Percentiles rank a stretch among this genome's conserved stretches.
Evolutionary conservation across 2,329 filamentous ascomycete genomes (phyloP).

Genomic region (Cordyceps tenuipes): DNA sequence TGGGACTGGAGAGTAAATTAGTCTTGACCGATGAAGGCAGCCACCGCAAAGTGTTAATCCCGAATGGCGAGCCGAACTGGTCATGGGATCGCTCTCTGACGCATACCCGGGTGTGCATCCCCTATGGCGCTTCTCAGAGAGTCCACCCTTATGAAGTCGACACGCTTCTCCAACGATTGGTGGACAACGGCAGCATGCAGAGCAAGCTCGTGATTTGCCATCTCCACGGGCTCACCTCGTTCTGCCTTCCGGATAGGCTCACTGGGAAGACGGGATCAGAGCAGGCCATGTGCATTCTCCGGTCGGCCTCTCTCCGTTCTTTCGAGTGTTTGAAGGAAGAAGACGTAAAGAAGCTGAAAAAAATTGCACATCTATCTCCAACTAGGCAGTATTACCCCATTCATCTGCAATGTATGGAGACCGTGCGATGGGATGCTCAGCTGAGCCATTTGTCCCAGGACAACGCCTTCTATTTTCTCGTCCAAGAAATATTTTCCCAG

Average conservation of each 20-base stretch:
- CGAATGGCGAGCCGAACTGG: neutral
- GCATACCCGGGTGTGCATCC: neutral
- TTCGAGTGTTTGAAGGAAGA: neutral
- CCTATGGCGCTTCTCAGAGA: neutral
- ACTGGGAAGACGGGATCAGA: conserved; percentile 45
- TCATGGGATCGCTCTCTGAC: neutral
- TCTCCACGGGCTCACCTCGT: conserved; percentile 45
- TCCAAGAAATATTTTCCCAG: neutral
- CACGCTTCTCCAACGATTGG: conserved; percentile 20
- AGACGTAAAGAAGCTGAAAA: neutral
- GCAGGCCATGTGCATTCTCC: conserved; percentile 38
- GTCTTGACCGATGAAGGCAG: neutral
- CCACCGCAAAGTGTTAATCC: neutral
- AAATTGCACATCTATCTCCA: neutral
- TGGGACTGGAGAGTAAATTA: conserved; percentile 3
- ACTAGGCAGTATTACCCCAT: neutral
- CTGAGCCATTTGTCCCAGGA: neutral
- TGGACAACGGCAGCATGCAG: conserved; percentile 41
- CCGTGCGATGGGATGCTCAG: neutral
- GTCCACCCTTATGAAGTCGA: conserved; percentile 3
- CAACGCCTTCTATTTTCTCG: neutral
- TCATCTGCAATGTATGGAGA: neutral
- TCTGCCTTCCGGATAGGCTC: conserved; percentile 39
- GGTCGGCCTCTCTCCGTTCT: conserved; percentile 39
- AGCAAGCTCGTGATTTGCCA: conserved; percentile 42